Base-by-base conservation (phyloP, 176 grass and related monocot genomes). In the Puccinellia tenuiflora region DNA sequence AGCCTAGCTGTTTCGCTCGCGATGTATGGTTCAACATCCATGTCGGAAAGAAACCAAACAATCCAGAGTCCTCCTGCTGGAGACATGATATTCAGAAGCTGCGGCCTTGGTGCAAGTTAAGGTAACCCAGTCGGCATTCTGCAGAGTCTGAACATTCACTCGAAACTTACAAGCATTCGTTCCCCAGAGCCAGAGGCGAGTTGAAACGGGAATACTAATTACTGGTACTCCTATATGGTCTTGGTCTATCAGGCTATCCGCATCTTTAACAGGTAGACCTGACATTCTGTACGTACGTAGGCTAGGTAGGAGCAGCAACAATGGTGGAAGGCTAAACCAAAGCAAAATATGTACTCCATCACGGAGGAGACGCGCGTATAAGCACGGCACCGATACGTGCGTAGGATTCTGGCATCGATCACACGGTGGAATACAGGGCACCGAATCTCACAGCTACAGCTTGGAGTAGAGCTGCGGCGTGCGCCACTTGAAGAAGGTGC, bases 391-490 rank as follows among this genome's bases (percentile, higher is more conserved):
- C 10, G 55, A 26, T 28, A 60, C 24, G 28, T 1, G 28, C 68
- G 22, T 9, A 71, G 13, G 24, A 46, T 71, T 71, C 13, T 16
- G 16, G 39, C 22, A 17, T 28, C 40, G 40, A 29, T 72, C 14
- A 17, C 40, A 47, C 25, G 14, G 42, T 3, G 18, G 59, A 22
- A 9, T 47, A 8, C 65, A 69, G 25, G 2, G 43, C 42, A 28
- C 1, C 18, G 64, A 48, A 21, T 11, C 5, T 90, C 79, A 97
- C 5, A 97, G 78, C 70, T 88, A 97, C 5, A 97, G 78, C 70
- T 88, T 92, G 37, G 91, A 94, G 86, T 92, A 97, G 87, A 92
- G 75, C 84, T 87, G 81, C 79, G 87, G 89, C 18, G 85, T 94
- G 84, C 75, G 47, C 89, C 89, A 92, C 82, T 83, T 90, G 74